Evolutionary conservation across 306 rosid genomes (phyloP).

Genomic region (Argentina anserina): DNA sequence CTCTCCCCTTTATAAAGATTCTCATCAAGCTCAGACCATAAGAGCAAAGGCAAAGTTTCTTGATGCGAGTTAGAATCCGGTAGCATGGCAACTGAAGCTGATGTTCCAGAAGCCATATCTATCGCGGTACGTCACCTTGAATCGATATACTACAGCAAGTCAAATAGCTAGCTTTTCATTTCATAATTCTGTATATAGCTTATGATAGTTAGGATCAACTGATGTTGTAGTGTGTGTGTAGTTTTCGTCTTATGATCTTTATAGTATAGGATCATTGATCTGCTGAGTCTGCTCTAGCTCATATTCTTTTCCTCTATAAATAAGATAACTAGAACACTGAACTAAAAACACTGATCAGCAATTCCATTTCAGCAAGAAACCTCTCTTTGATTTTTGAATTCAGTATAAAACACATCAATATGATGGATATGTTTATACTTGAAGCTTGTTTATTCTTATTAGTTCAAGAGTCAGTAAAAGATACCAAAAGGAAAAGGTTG

Average conservation of each 20-base stretch:
- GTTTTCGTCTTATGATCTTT: not conserved
- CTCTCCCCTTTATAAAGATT: not conserved
- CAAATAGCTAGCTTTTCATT: slow-evolving; percentile 1
- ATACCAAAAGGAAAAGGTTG: not conserved
- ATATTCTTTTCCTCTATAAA: not conserved
- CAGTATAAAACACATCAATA: slow-evolving; percentile 4
- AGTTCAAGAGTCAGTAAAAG: not conserved
- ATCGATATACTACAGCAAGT: slow-evolving; percentile 2
- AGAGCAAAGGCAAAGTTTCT: slow-evolving; percentile 7
- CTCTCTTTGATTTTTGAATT: slow-evolving; percentile 1
- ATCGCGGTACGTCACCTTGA: slow-evolving; percentile 36
- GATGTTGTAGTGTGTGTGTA: not conserved
- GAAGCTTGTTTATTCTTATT: not conserved
- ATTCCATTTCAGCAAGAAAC: not conserved
- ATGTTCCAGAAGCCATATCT: slow-evolving; percentile 30
- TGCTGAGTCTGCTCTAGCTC: not conserved
- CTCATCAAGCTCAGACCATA: not conserved
- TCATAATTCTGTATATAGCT: not conserved
- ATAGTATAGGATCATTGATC: slow-evolving; percentile 1
- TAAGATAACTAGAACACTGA: not conserved
- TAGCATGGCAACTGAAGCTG: slow-evolving; percentile 44
- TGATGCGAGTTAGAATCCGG: slow-evolving; percentile 22
- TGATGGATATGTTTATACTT: not conserved
- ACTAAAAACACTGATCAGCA: not conserved
- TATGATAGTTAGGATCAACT: not conserved